Evolutionary conservation across 2,329 filamentous ascomycete species (phyloP), one percentile per base, ranked within the genome.

Genomic region (Colletotrichum eremochloae): DNA sequence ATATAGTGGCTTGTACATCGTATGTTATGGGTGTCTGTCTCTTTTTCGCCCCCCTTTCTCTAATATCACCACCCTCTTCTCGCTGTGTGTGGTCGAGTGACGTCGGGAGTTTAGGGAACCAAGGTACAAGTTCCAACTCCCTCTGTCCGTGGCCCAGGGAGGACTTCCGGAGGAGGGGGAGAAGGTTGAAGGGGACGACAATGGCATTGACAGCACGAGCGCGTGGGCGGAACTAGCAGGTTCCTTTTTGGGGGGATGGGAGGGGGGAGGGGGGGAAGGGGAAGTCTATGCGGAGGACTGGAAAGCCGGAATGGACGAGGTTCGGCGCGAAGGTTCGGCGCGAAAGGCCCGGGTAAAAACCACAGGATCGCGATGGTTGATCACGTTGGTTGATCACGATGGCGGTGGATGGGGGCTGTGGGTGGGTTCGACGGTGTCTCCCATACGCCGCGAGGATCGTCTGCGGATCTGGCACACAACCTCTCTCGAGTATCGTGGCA

Each of bases 161-260:
- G 40, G 48, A 5, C 5, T 5, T 14, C 31, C 18, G 31, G 18
- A 15, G 20, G 31, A 12, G 31, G 53, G 9, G 9, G 15, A 9
- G 18, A n/a, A n/a, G 31, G 53, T 56, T 55, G 24, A 20, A 1
- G 15, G 2, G 20, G 52, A 14, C 3, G 53, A 14, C 5, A 38
- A 57, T 38, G 53, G 53, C 53, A 57, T 57, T 57, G 53, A 57
- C 53, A 15, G 53, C 53, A 57, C 53, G 53, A 57, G 53, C 53
- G 33, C 20, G 11, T 9, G 33, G 53, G 33, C 33, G 33, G 50
- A 24, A 31, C 12, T 18, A 24, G 50, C 24, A 5, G 6, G 24
- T 53, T 18, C 2, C 2, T 33, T 7, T 31, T 18, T 3, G 50
- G 8, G 48, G 48, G 7, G n/a, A n/a, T n/a, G n/a, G 8, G 12